Base-by-base conservation (phyloP, 129 eudicot genomes). In the Centaurea solstitialis region DNA sequence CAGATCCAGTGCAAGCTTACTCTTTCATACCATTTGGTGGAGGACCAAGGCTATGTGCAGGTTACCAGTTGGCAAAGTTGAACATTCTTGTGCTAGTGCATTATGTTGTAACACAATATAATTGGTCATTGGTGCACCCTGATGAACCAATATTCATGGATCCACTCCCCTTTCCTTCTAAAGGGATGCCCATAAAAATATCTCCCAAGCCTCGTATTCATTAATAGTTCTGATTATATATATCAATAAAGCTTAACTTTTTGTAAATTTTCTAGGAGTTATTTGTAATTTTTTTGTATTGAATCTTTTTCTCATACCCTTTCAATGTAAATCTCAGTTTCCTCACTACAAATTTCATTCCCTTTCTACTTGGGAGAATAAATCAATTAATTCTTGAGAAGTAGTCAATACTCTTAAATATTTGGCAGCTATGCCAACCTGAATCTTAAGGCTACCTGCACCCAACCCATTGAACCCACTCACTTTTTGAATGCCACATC, bases 131-230 rank as follows among this genome's bases (percentile, higher is more conserved):
- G 74, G 66, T 84, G 4, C n/a, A 64, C 41, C 90, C 89, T 2
- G 90, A 94, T 3, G 97, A 94, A 72, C 89, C 86, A 40, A 82
- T 94, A 76, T 68, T 79, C 47, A 77, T 84, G 84, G 91, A 91
- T 79, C 98, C 98, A 26, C 91, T 94, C 47, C 98, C 97, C 1
- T 79, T 85, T 28, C 97, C 98, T 53, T 90, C 93, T 40, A 84
- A 80, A 78, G 97, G 98, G 67, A 88, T 92, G 93, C 97, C 97
- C 15, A 83, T 94, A 5, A 89, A 70, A 33, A 83, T 93, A 22
- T 85, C 88, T 79, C 89, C 90, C 43, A 91, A 85, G 74, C 75
- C 41, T 23, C 9, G 18, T 4, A 23, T 41, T 33, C 47, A 68
- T 11, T 50, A 68, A 2, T 50, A 26, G 30, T 6, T 53, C 64